Base-by-base conservation (phyloP, 495 filamentous ascomycete genomes). In the Podospora fimiseda region DNA sequence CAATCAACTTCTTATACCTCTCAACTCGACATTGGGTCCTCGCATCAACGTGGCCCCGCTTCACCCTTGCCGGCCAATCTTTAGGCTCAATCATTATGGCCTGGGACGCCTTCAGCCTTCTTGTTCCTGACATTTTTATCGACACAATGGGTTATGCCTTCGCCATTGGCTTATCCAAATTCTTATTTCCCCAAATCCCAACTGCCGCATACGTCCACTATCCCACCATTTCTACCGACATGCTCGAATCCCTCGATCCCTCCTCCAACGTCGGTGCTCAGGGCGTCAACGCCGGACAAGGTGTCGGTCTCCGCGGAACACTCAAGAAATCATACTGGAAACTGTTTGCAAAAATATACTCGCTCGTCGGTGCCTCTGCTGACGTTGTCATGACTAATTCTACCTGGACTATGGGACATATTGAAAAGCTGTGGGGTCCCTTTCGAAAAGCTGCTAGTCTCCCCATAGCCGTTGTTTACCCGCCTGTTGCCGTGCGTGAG, bases 131-230 rank as follows among this genome's bases (percentile, higher is more conserved):
- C 63, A 80, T 97, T 47, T 95, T 96, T 59, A 77, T 98, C 60
- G 93, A 98, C 63, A 98, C 93, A 5, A 96, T 97, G 91, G 93
- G 93, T 58, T 97, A 97, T 66, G 89, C 92, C 18, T 98, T 97
- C 66, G 78, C 87, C 2, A 76, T 95, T 9, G 88, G 87, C 3
- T 71, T 95, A 11, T 84, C 78, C 70, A 94, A 92, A 61, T 78
- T 84, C 42, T 77, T 96, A 18, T 96, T 98, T 70, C 85, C 79
- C 1, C 64, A 71, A 13, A 81, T 96, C 16, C 90, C 94, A 2
- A 94, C 89, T 2, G 89, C 79, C 30, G 93, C 93, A 13, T 98
- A 98, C 62, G 91, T 98, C 2, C 93, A 98, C 68, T 98, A 96
- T 64, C 93, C 93, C 5, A 96, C 93, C 42, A 98, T 98, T 43